Evolutionary conservation across 495 filamentous ascomycete genomes (phyloP).

Genomic region (Haplographium delicatum): DNA sequence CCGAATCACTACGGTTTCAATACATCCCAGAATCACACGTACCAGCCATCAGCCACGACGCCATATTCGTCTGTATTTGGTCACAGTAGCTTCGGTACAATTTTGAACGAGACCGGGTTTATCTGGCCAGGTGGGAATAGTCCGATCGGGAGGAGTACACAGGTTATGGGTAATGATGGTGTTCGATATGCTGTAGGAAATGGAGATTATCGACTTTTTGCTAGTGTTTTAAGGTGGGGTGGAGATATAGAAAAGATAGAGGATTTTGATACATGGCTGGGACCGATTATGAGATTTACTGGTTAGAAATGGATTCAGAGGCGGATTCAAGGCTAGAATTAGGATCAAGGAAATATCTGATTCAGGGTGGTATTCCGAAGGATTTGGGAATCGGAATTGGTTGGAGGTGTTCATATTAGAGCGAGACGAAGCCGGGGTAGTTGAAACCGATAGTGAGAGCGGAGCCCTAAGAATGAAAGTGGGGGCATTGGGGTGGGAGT

Average conservation of each 20-base stretch:
- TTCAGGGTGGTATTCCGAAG: no score
- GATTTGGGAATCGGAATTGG: no score
- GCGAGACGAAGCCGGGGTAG: no score
- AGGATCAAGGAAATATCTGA: no score
- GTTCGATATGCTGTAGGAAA: conserved; percentile 13
- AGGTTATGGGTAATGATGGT: conserved; percentile 8
- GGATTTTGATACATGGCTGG: conserved; percentile 26
- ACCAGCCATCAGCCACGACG: conserved; percentile 7
- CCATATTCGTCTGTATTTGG: conserved; percentile 14
- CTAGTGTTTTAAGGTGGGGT: conserved; percentile 24
- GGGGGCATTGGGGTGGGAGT: no score
- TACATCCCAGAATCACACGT: conserved; percentile 8
- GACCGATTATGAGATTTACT: conserved; percentile 19
- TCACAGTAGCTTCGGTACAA: conserved; percentile 17
- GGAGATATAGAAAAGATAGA: conserved; percentile 10
- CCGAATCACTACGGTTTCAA: conserved; percentile 25
- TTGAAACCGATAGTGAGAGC: no score
- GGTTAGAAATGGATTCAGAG: neutral
- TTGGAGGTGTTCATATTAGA: no score
- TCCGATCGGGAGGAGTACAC: conserved; percentile 10
- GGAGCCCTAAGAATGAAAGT: no score
- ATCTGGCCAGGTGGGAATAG: conserved; percentile 19
- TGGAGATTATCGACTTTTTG: conserved; percentile 24
- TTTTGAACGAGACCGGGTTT: conserved; percentile 12
- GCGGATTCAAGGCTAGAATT: no score